Evolutionary conservation across 2,329 filamentous ascomycete genomes (phyloP).

Genomic region (Conoideocrella luteorostrata): DNA sequence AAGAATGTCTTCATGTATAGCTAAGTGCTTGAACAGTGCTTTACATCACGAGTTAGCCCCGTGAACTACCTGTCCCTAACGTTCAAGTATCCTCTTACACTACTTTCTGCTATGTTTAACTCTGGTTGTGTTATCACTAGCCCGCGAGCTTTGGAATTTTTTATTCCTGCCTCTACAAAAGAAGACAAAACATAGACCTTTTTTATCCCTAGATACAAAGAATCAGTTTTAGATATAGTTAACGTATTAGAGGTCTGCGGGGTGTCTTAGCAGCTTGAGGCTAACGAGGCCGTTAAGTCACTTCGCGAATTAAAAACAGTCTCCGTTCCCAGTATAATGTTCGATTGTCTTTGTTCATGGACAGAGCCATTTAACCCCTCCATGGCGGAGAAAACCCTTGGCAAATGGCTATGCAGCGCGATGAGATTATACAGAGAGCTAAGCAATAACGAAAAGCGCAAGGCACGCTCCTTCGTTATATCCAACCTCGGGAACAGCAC

Average conservation of each 20-base stretch:
- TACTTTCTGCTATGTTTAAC: slow-evolving; percentile 11
- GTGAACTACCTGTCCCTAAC: slow-evolving; percentile 6
- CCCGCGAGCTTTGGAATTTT: slow-evolving; percentile 9
- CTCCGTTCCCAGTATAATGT: background rate
- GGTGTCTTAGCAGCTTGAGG: slow-evolving; percentile 6
- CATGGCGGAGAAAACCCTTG: too few species aligned
- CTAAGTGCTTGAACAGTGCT: slow-evolving; percentile 2
- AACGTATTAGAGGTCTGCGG: slow-evolving; percentile 8
- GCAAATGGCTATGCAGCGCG: too few species aligned
- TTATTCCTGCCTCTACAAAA: slow-evolving; percentile 4
- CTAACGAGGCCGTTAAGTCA: background rate
- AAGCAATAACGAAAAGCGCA: too few species aligned
- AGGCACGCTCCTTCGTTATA: too few species aligned
- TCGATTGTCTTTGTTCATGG: slow-evolving; percentile 2
- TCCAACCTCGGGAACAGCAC: too few species aligned
- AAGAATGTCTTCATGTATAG: slow-evolving; percentile 2
- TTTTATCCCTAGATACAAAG: slow-evolving; percentile 10
- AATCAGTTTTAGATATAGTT: slow-evolving; percentile 10
- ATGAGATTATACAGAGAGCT: too few species aligned
- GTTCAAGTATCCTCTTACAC: slow-evolving; percentile 10
- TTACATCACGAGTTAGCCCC: background rate
- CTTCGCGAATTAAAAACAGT: background rate
- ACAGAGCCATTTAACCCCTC: too few species aligned
- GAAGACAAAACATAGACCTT: slow-evolving; percentile 6
- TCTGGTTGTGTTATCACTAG: slow-evolving; percentile 8